Evolutionary conservation across 108 stramenopile genomes (phyloP).

Genomic region (Skeletonema menzelii): DNA sequence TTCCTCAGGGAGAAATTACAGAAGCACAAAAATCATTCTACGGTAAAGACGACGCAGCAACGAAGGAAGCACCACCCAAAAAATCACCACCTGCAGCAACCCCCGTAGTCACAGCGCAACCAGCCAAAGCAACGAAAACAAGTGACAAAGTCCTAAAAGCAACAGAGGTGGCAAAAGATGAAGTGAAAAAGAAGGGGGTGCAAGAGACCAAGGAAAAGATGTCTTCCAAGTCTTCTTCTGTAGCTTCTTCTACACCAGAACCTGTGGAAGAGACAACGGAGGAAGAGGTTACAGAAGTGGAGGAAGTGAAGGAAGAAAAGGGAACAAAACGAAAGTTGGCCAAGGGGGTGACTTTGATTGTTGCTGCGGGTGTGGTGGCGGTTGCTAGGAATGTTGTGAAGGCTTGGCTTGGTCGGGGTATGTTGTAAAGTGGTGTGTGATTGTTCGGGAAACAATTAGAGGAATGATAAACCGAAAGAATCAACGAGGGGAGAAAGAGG

Average conservation of each 20-base stretch:
- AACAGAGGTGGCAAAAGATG: slow-evolving; percentile 25
- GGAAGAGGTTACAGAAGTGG: slow-evolving; percentile 13
- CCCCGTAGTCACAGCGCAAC: not conserved
- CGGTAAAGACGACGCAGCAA: not conserved
- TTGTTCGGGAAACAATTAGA: not conserved
- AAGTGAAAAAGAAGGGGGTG: slow-evolving; percentile 22
- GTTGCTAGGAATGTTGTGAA: slow-evolving; percentile 36
- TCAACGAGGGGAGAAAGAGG: no score
- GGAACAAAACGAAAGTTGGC: slow-evolving; percentile 16
- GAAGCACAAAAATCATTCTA: no score
- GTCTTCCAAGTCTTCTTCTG: slow-evolving; percentile 15
- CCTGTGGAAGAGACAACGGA: not conserved
- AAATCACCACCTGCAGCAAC: not conserved
- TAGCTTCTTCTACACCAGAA: not conserved
- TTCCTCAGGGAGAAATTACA: not conserved
- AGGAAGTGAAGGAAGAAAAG: slow-evolving; percentile 17
- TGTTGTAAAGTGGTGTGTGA: slow-evolving; percentile 11
- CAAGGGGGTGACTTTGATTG: slow-evolving; percentile 34
- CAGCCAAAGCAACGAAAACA: not conserved
- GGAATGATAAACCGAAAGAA: not conserved
- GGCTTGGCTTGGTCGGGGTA: slow-evolving; percentile 34
- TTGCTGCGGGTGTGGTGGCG: slow-evolving; percentile 28
- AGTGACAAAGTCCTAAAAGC: slow-evolving; percentile 28
- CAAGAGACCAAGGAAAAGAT: slow-evolving; percentile 33
- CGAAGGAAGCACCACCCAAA: no score